phyloP scores from a whole-genome alignment of 1,139 yeast genomes.

The Sugiyamaella novakii region DNA sequence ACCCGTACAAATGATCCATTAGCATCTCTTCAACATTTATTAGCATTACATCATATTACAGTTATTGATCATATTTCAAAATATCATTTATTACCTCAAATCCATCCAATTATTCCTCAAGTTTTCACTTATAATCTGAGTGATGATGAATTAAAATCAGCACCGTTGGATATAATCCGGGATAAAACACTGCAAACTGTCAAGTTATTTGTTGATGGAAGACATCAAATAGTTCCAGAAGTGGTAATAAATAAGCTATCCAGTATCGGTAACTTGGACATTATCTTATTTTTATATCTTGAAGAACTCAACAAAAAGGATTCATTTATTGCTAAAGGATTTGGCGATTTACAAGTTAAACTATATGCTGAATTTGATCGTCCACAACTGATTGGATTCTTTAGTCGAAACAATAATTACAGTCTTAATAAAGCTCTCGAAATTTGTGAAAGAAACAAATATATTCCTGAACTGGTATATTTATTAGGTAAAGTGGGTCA shows the following conservation, averaged over 20 bases:
- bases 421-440: constrained; percentile 68
- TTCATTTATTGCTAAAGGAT: constrained; percentile 53
- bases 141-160: constrained; percentile 42
- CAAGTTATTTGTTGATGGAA: constrained; percentile 59
- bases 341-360: constrained; percentile 66
- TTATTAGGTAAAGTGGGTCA: constrained; percentile 84
- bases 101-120: constrained; percentile 52
- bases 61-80: constrained; percentile 59
- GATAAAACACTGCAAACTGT: constrained; percentile 51
- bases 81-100: constrained; percentile 61
- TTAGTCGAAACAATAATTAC: constrained; percentile 58
- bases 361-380: constrained; percentile 66
- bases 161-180: constrained; percentile 51
- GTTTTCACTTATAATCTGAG: constrained; percentile 54
- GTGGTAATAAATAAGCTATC: constrained; percentile 53
- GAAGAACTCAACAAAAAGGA: constrained; percentile 59
- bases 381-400: constrained; percentile 55
- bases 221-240: constrained; percentile 64
- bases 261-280: constrained; percentile 38
- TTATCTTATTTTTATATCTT: constrained; percentile 61
- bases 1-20: constrained; percentile 59
- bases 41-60: constrained; percentile 55
- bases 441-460: constrained; percentile 57
- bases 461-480: constrained; percentile 73
- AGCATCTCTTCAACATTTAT: constrained; percentile 64